Evolutionary conservation across 495 filamentous ascomycete genomes (phyloP), one percentile per base, ranked within the genome.

Genomic region (Trichocladium uniseriatum): DNA sequence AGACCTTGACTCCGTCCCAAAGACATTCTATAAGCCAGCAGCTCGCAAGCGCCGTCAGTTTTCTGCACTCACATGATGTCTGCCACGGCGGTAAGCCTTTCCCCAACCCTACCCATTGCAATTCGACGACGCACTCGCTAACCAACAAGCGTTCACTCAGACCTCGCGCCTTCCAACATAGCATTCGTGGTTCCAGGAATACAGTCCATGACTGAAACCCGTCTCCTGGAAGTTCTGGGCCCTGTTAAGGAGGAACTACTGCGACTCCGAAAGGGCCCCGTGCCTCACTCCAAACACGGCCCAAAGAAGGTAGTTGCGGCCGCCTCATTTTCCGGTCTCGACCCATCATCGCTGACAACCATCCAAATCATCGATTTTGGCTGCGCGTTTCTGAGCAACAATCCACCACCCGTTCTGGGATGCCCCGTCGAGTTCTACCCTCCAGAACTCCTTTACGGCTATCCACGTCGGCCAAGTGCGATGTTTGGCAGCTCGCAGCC

Each of bases 31-130:
- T 15, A 5, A 28, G 44, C 35, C 34, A 38, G 35, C 44, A 47
- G 31, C 44, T 47, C 29, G 35, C 44, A 47, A 47, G 44, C 21
- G 44, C 44, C 15, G 44, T 47, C 22, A 15, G 34, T 21, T 47
- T 38, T 7, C 34, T 47, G n/a, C 44, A 47, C 44, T 38, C 35
- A 6, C 34, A 47, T 22, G 9, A 24, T 20, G 35, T 47, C 34
- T 47, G 44, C 16, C 44, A 47, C 16, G 44, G 44, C 5, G 44
- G 44, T 47, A 47, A 13, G 22, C 0, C 15, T 14, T 3, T 43
- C 40, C 7, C 9, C 14, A 8, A 8, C 11, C 15, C 8, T 15
- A 13, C 20, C 21, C 2, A 5, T 24, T 24, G 16, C 6, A 41
- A 11, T 7, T 32, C 41, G 32, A 13, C 10, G 41, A 31, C 21